Base-by-base conservation (phyloP, 2,329 filamentous ascomycete species). In the Fusarium verrucosum region DNA sequence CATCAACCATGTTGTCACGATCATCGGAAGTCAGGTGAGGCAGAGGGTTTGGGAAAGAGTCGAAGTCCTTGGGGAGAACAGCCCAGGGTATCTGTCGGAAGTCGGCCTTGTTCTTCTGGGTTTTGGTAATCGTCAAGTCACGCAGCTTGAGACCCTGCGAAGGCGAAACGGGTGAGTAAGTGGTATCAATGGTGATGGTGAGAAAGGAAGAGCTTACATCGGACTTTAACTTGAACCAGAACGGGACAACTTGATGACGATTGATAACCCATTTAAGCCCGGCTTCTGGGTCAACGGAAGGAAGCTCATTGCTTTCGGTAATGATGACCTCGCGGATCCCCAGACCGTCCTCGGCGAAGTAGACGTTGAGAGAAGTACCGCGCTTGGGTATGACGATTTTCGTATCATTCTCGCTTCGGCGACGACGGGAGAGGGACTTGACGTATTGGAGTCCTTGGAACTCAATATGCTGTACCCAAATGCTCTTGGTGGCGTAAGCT, bases 11-110 rank as follows among this genome's bases (percentile, higher is more conserved):
- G 1, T 33, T 28, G 11, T 0, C 10, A 13, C 10, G 10, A 28
- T 17, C 14, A 2, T 0, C 10, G 4, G 10, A 4, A 1, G 0
- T 0, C 5, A 7, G 26, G 4, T 13, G 4, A 10, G 3, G 9
- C 3, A 3, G 3, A 5, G 7, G 7, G 0, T 13, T 2, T 4
- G 19, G 3, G 5, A 0, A 3, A 2, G 26, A 28, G 10, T 28
- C 26, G 8, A 28, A 10, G 26, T 28, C 26, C 10, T 6, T 28
- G 10, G 28, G 28, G 13, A 30, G 11, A 14, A 14, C 13, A 14
- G 28, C 2, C 28, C 28, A 30, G 11, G 11, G 28, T 23, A 5
- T 23, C 23, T 23, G 23, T 5, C 23, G 5, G 23, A 23, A 23
- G 8, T 23, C 23, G 23, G 23, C 5, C 23, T 5, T 8, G 23